Evolutionary conservation across 805 yeast species (phyloP).

Genomic region (Suhomyces sp.): DNA sequence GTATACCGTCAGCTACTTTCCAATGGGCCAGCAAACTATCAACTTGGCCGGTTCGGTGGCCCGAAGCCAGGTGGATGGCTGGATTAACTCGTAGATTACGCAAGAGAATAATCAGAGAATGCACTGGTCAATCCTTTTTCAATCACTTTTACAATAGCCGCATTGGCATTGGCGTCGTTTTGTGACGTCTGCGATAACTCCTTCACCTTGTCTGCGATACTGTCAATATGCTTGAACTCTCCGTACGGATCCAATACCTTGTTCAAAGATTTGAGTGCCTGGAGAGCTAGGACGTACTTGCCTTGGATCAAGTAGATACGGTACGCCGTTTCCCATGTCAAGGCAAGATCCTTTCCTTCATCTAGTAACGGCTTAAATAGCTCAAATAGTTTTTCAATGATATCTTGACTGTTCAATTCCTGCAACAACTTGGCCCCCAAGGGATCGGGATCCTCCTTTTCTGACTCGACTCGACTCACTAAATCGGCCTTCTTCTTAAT

Average conservation of each 20-base stretch:
- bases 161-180: constrained; percentile 38
- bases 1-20: constrained; percentile 48
- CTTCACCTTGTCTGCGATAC: constrained; percentile 31
- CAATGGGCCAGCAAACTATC: constrained; percentile 45
- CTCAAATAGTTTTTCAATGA: constrained; percentile 44
- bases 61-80: constrained; percentile 41
- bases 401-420: constrained; percentile 28
- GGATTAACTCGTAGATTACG: constrained; percentile 25
- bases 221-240: constrained; percentile 12
- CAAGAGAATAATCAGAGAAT: constrained; percentile 29
- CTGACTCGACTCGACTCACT: constrained; percentile 43
- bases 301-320: constrained; percentile 37
- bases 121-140: constrained; percentile 34
- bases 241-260: constrained; percentile 27
- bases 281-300: constrained; percentile 46
- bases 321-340: constrained; percentile 45
- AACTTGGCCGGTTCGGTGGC: constrained; percentile 43
- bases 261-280: constrained; percentile 43
- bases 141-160: constrained; percentile 44
- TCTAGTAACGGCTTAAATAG: constrained; percentile 40
- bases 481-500: constrained; percentile 55
- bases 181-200: constrained; percentile 30
- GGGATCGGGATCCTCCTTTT: constrained; percentile 54
- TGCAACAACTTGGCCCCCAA: constrained; percentile 49
- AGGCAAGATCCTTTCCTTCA: constrained; percentile 39